These are phyloP conservation scores for Trichoderma polysporum DNA, from an alignment of 2,329 filamentous ascomycete genomes.

Conservation along the genomic window DNA sequence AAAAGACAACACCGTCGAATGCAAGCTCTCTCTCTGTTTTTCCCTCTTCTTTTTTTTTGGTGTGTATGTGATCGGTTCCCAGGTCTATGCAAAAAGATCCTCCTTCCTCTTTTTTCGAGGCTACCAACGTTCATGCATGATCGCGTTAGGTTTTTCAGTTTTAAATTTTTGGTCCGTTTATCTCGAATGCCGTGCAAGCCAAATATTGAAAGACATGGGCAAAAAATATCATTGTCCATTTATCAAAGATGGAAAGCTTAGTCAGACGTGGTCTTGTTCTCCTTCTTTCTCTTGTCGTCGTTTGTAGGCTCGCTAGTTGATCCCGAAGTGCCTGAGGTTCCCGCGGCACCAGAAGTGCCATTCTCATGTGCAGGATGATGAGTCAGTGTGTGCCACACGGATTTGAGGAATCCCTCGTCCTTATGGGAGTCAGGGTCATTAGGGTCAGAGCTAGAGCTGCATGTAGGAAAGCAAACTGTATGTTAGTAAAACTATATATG, in stretches of 20 bases:
- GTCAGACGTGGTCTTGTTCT: constrained; percentile 35
- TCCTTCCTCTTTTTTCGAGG: background rate
- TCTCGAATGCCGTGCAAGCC: constrained; percentile 6
- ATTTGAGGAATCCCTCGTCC: constrained; percentile 88
- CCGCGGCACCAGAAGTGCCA: constrained; percentile 31
- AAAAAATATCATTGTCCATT: constrained; percentile 19
- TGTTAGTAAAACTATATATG: background rate
- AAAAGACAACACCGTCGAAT: constrained; percentile 38
- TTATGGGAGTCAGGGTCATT: constrained; percentile 57
- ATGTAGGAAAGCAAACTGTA: background rate
- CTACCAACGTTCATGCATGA: constrained; percentile 20
- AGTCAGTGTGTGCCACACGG: constrained; percentile 89
- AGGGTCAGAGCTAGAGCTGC: constrained; percentile 22
- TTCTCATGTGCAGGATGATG: constrained; percentile 63
- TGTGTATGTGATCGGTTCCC: constrained; percentile 7
- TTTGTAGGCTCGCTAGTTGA: constrained; percentile 23
- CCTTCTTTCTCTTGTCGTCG: constrained; percentile 32
- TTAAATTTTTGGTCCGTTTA: background rate
- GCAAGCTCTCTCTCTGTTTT: constrained; percentile 27
- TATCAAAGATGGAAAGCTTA: constrained; percentile 27
- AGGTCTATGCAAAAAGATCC: constrained; percentile 23
- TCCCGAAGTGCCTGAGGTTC: constrained; percentile 29
- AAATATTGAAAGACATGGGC: background rate
- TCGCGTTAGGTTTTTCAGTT: constrained; percentile 22
- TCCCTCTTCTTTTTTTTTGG: background rate